Conservation (phyloP, 2,329 filamentous ascomycete genomes). For the Monosporascus sp. region DNA sequence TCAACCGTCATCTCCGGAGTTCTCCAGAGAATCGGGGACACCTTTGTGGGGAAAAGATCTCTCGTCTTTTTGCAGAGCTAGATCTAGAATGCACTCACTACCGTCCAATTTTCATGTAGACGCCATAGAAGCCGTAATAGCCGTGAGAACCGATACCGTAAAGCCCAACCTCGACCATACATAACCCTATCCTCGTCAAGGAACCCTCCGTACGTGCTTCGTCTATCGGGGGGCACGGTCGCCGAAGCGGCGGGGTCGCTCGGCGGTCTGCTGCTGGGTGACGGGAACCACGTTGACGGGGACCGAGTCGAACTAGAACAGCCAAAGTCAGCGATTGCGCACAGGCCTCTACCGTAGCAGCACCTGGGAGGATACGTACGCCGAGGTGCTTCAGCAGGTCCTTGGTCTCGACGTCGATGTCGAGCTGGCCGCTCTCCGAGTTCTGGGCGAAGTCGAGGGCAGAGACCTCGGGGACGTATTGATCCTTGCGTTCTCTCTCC, state of each 20-base stretch:
- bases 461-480: conserved; percentile 98
- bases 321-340: neutral
- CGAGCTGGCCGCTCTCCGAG: conserved; percentile 86
- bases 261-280: conserved; percentile 77
- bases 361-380: conserved; percentile 58
- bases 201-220: conserved; percentile 6
- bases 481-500: conserved; percentile 99
- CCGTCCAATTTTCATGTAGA: conserved; percentile 34
- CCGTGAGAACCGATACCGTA: conserved; percentile 38
- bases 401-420: conserved; percentile 97
- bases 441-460: conserved; percentile 97
- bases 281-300: conserved; percentile 94
- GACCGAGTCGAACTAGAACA: conserved; percentile 83
- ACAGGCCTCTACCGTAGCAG: too few relatives aligned
- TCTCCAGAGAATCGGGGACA: conserved; percentile 77
- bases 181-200: conserved; percentile 14
- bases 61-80: conserved; percentile 40
- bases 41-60: conserved; percentile 63
- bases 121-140: conserved; percentile 46
- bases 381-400: conserved; percentile 97
- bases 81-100: conserved; percentile 56
- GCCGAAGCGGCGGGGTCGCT: conserved; percentile 74
- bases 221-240: conserved; percentile 47
- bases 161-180: conserved; percentile 32
- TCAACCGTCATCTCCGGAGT: conserved; percentile 77